phyloP scores from a whole-genome alignment of 1,139 yeast species.

The Sugiyamaella neomexicana region DNA sequence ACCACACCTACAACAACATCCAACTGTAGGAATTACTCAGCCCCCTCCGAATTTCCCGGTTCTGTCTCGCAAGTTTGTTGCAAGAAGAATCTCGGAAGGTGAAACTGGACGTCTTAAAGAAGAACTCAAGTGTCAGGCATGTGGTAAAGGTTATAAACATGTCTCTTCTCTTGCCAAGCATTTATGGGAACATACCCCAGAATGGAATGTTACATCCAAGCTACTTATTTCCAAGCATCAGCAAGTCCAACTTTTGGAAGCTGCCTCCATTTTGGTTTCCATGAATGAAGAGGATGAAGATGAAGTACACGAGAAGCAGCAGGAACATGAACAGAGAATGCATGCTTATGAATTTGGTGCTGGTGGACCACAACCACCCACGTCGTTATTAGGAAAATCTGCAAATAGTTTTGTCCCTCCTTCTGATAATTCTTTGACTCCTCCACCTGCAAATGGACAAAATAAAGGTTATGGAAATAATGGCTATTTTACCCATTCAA shows the following conservation, averaged over 20 bases:
- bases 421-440: slow-evolving; percentile 1
- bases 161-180: slow-evolving; percentile 75
- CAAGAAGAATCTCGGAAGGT: slow-evolving; percentile 79
- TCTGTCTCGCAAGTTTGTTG: slow-evolving; percentile 72
- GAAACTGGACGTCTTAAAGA: slow-evolving; percentile 82
- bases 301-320: slow-evolving; percentile 18
- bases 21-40: slow-evolving; percentile 3
- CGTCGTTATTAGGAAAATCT: not conserved
- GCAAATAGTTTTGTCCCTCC: not conserved
- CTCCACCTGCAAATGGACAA: slow-evolving; percentile 2
- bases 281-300: slow-evolving; percentile 59
- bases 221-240: slow-evolving; percentile 83
- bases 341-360: not conserved
- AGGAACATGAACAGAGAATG: not conserved
- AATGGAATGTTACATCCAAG: slow-evolving; percentile 84
- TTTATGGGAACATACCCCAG: slow-evolving; percentile 88
- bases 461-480: not conserved
- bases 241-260: slow-evolving; percentile 84
- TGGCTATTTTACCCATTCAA: slow-evolving; percentile 5
- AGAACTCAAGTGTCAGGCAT: slow-evolving; percentile 81
- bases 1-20: not conserved
- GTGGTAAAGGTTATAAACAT: slow-evolving; percentile 89
- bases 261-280: slow-evolving; percentile 81
- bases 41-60: slow-evolving; percentile 23
- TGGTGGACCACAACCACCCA: too few species aligned